Evolutionary conservation across 1,284 basidiomycete species (phyloP), one percentile per base, ranked within the genome.

Genomic region (Baeospora myosura): DNA sequence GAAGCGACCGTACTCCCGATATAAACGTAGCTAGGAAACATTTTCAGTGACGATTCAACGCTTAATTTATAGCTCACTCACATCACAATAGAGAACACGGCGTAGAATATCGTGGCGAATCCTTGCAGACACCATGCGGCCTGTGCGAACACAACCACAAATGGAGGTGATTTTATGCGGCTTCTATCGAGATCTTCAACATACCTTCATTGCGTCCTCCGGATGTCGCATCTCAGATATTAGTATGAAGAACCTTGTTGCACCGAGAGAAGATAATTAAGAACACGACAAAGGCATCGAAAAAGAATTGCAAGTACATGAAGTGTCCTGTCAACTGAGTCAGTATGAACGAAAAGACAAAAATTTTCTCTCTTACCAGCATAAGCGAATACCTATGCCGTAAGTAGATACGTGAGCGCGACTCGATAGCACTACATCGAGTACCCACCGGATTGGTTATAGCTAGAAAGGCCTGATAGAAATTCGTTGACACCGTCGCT

Each of bases 1-100:
- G 77, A 75, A 29, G 65, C 66, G 32, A 79, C 74, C 3, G 68
- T 69, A 39, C 69, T 69, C 12, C 80, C 78, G 43, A 78, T 65
- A 54, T 79, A 82, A 2, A 72, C 65, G 49, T 78, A 74, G 28
- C 60, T 61, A 38, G 2, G 14, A 14, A 31, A 33, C 22, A 4
- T n/a, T 31, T 21, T 32, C 38, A 31, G 35, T 21, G 7, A 20
- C 7, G 29, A 18, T 11, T 17, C 29, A 5, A 8, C 28, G n/a
- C 11, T 35, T n/a, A 22, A 44, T 11, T 14, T 18, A 20, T 14
- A 28, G 37, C 11, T 34, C n/a, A 34, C 48, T 41, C 50, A 64
- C 59, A 76, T 60, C 4, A 81, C 68, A 14, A 79, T 59, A 40
- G 66, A 63, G 52, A 74, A 75, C 11, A 72, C 49, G 2, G 58